A percentile compares a stretch with the other conserved stretches of the same genome.
phyloP scores from a whole-genome alignment of 768 basidiomycete species.

The Suillus discolor region DNA sequence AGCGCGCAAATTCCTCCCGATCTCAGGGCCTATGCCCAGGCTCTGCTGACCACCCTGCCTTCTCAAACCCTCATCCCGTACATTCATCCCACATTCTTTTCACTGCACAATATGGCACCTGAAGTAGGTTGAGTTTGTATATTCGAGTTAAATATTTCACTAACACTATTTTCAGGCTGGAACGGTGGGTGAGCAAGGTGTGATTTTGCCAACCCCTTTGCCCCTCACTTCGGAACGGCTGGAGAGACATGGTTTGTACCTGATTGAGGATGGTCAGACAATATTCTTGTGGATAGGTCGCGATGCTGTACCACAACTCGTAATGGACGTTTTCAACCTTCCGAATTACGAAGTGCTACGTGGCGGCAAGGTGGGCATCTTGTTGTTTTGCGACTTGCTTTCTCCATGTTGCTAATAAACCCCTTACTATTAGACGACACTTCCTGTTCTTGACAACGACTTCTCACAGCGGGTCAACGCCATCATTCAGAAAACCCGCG shows the following conservation, averaged over 20 bases:
- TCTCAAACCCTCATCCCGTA: slow-evolving; percentile 92
- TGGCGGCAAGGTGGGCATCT: slow-evolving; percentile 80
- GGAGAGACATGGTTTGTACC: slow-evolving; percentile 92
- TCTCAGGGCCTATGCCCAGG: slow-evolving; percentile 93
- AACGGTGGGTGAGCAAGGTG: slow-evolving; percentile 85
- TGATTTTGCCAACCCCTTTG: slow-evolving; percentile 84
- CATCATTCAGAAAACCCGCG: slow-evolving; percentile 91
- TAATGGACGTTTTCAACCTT: slow-evolving; percentile 93
- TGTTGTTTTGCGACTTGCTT: background rate
- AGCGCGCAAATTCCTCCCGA: slow-evolving; percentile 97
- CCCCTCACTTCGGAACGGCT: slow-evolving; percentile 95
- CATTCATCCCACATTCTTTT: slow-evolving; percentile 94
- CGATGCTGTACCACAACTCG: slow-evolving; percentile 93
- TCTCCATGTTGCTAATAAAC: slow-evolving; percentile 6
- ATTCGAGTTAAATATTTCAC: background rate
- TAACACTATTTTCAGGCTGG: slow-evolving; percentile 61
- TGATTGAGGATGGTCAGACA: slow-evolving; percentile 97
- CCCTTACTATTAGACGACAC: slow-evolving; percentile 60
- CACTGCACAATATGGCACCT: slow-evolving; percentile 93
- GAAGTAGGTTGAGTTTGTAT: slow-evolving; percentile 55
- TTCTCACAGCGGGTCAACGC: slow-evolving; percentile 97
- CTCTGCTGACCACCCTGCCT: slow-evolving; percentile 86
- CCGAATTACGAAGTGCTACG: slow-evolving; percentile 86
- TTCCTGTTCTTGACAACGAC: slow-evolving; percentile 88
- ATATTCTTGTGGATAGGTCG: slow-evolving; percentile 99